Evolutionary conservation across 768 basidiomycete species (phyloP).

Genomic region (Lentinula sp.): DNA sequence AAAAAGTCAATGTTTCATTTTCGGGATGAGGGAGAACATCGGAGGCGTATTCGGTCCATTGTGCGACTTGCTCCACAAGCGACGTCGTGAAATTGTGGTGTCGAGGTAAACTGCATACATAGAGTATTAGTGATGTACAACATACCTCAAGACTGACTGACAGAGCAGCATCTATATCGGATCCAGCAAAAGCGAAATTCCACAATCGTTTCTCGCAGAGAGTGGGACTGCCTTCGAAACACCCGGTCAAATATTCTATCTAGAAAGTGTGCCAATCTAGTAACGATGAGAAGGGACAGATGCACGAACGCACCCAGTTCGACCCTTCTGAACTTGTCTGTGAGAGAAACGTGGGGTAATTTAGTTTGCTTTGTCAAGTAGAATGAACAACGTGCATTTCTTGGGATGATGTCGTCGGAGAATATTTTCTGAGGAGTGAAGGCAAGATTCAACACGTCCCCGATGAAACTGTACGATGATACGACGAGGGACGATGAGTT

Average conservation of each 20-base stretch:
- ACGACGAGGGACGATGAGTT: neutral
- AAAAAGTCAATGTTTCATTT: constrained; percentile 38
- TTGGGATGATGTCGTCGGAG: constrained; percentile 36
- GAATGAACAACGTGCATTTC: constrained; percentile 26
- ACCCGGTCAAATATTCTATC: constrained; percentile 51
- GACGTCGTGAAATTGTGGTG: constrained; percentile 43
- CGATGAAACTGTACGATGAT: constrained; percentile 35
- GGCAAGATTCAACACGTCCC: constrained; percentile 33
- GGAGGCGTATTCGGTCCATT: constrained; percentile 40
- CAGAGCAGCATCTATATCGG: constrained; percentile 37
- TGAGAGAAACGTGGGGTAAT: neutral
- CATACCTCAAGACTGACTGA: constrained; percentile 13
- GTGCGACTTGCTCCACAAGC: constrained; percentile 43
- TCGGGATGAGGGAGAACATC: constrained; percentile 37
- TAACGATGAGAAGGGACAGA: neutral
- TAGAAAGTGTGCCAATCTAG: constrained; percentile 13
- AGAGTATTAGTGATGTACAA: neutral
- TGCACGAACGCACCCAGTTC: constrained; percentile 34
- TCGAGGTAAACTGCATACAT: constrained; percentile 30
- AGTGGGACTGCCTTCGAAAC: constrained; percentile 37
- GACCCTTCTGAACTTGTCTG: constrained; percentile 52
- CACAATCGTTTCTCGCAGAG: constrained; percentile 41
- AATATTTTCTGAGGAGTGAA: constrained; percentile 38
- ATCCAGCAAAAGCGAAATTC: constrained; percentile 52
- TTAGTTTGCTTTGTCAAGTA: neutral